These are phyloP conservation scores for Fusarium bactridioides DNA, from an alignment of 2,329 filamentous ascomycete species.

Conservation along the genomic window DNA sequence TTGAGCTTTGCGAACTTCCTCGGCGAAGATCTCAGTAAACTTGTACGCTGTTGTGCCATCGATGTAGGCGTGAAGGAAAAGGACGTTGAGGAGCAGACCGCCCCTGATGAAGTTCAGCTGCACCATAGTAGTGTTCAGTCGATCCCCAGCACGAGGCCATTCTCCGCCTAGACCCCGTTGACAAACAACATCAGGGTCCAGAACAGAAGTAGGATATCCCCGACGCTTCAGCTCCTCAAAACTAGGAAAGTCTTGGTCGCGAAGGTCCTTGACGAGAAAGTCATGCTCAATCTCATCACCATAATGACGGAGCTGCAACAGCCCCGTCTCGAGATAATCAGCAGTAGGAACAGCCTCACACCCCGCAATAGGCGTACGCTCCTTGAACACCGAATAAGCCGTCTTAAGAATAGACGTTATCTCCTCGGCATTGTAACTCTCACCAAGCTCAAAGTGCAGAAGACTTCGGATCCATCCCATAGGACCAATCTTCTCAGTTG, in stretches of 20 bases:
- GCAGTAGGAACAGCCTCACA: constrained; percentile 1
- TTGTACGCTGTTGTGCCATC: constrained; percentile 4
- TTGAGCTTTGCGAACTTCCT: constrained; percentile 4
- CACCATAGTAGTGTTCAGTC: constrained; percentile 6
- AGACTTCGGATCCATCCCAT: constrained; percentile 12
- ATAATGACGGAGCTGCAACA: constrained; percentile 6
- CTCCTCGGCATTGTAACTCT: background rate
- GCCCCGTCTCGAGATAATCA: background rate
- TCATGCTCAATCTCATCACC: constrained; percentile 15
- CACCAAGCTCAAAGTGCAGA: constrained; percentile 5
- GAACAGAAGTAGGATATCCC: background rate
- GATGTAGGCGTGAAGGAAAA: background rate
- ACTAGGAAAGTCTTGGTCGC: background rate
- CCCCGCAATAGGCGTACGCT: constrained; percentile 1
- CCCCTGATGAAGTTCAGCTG: constrained; percentile 9
- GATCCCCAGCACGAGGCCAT: constrained; percentile 6
- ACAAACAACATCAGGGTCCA: constrained; percentile 7
- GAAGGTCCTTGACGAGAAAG: constrained; percentile 12
- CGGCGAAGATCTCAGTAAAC: constrained; percentile 7
- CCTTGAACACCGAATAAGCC: background rate
- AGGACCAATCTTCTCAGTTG: constrained; percentile 11
- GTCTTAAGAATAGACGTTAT: background rate
- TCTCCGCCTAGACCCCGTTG: constrained; percentile 9
- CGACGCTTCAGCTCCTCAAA: constrained; percentile 4
- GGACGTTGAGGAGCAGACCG: background rate